A percentile compares a stretch with the other conserved stretches of the same genome.
phyloP scores from a whole-genome alignment of 2,329 filamentous ascomycete species.

The Sphaceloma murrayae region DNA sequence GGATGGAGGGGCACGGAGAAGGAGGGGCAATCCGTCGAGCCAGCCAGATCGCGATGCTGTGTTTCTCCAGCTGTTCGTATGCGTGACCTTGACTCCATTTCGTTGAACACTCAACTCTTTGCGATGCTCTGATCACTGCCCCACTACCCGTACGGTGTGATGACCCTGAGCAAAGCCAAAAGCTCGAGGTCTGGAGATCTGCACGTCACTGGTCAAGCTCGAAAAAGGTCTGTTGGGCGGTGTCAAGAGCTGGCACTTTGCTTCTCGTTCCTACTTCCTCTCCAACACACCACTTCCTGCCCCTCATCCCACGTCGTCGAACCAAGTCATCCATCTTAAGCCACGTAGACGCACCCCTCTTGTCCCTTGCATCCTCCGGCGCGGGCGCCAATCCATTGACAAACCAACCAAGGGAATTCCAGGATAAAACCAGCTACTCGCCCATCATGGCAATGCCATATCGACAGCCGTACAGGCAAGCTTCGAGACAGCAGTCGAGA shows the following conservation, averaged over 20 bases:
- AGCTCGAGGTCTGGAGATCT: constrained; percentile 6
- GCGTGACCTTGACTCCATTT: neutral
- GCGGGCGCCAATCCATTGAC: neutral
- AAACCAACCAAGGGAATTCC: constrained; percentile 1
- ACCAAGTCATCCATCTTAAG: constrained; percentile 6
- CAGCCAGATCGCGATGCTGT: neutral
- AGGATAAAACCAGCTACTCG: constrained; percentile 3
- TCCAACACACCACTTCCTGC: neutral
- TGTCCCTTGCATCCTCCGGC: constrained; percentile 1
- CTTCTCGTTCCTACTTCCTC: neutral
- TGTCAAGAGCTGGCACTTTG: constrained; percentile 1
- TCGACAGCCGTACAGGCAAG: constrained; percentile 27
- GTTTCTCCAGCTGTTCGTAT: neutral
- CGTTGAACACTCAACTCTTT: constrained; percentile 14
- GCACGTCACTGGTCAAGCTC: constrained; percentile 13
- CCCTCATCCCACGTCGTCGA: constrained; percentile 1
- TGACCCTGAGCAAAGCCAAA: constrained; percentile 10
- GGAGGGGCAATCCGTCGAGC: constrained; percentile 4
- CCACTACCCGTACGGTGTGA: constrained; percentile 13
- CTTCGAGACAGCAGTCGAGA: constrained; percentile 33
- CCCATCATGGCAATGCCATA: constrained; percentile 19
- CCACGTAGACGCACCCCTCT: constrained; percentile 7
- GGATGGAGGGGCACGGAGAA: constrained; percentile 12
- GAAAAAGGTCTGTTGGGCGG: constrained; percentile 7
- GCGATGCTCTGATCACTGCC: constrained; percentile 9